Evolutionary conservation across 169 alveolate species (phyloP), one percentile per base, ranked within the genome.

Genomic region (Cryptosporidium andersoni): DNA sequence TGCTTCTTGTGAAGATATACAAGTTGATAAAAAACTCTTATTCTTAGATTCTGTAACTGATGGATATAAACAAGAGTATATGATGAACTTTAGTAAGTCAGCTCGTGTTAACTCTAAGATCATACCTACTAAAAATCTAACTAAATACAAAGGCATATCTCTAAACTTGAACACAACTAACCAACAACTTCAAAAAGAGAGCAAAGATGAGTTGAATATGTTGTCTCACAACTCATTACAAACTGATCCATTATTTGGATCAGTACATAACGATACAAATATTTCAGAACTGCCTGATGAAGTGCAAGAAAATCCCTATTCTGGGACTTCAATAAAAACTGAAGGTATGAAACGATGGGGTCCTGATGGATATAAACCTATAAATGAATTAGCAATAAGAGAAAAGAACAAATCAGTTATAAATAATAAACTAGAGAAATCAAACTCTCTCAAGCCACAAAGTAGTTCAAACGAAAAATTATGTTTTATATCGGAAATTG

Each of bases 1-100:
- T 66, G 90, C 88, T 4, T 56, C 90, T 12, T 82, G 90, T 40
- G 90, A 82, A 67, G 90, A 82, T 60, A 51, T 82, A 2, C 34
- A 55, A 58, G 90, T 68, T 16, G 90, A 82, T 36, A 51, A 51
- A 55, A 39, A 48, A 7, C 85, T 82, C 42, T 3, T 43, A 8
- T 82, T 82, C 40, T 88, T 82, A 2, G 81, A 82, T 52, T n/a
- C 55, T 4, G 9, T 74, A 34, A 68, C 60, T 16, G 7, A 37
- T 58, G 85, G 60, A 43, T 58, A 74, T 48, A 74, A 34, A 25
- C 51, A 25, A 25, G 63, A 53, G 14, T 53, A 16, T 53, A 53
- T 53, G 1, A 14, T 16, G 63, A 53, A 53, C 63, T 53, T 25
- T 25, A 25, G 25, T 25, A 25, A 25, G 25, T 25, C 25, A 25